phyloP scores from a whole-genome alignment of 306 rosid genomes.

The Trifolium dubium region DNA sequence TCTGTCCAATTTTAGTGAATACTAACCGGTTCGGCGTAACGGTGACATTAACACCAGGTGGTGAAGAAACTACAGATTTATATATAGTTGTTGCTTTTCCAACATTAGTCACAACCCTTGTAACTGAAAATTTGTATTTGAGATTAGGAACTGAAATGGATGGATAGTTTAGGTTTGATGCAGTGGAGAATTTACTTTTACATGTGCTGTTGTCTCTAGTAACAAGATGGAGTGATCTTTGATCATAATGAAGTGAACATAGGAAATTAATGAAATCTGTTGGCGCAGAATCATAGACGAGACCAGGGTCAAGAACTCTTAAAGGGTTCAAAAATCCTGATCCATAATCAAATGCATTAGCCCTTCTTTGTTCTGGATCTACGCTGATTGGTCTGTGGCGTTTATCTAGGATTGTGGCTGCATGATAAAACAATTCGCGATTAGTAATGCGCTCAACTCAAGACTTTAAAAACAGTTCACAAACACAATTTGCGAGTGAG shows the following conservation, averaged over 20 bases:
- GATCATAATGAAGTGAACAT: conserved; percentile 70
- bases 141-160: conserved; percentile 74
- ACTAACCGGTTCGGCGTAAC: conserved; percentile 60
- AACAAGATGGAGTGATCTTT: conserved; percentile 63
- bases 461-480: neutral
- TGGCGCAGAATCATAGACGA: conserved; percentile 66
- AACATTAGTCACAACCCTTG: conserved; percentile 73
- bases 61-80: conserved; percentile 61
- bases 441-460: conserved; percentile 26
- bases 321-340: conserved; percentile 85
- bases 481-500: neutral
- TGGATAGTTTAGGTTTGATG: conserved; percentile 75
- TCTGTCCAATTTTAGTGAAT: conserved; percentile 62
- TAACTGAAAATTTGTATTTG: conserved; percentile 53
- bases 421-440: conserved; percentile 30
- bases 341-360: conserved; percentile 78
- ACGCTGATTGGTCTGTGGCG: conserved; percentile 58
- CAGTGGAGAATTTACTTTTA: conserved; percentile 47
- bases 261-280: conserved; percentile 67
- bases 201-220: conserved; percentile 77
- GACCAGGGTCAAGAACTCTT: conserved; percentile 80
- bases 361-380: conserved; percentile 68
- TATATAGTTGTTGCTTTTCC: conserved; percentile 63
- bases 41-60: conserved; percentile 68
- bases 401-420: conserved; percentile 81